A percentile compares a stretch with the other conserved stretches of the same genome.
These are phyloP conservation scores for Lipomyces anomalus DNA, from an alignment of 805 yeast genomes.

Conservation along the genomic window DNA sequence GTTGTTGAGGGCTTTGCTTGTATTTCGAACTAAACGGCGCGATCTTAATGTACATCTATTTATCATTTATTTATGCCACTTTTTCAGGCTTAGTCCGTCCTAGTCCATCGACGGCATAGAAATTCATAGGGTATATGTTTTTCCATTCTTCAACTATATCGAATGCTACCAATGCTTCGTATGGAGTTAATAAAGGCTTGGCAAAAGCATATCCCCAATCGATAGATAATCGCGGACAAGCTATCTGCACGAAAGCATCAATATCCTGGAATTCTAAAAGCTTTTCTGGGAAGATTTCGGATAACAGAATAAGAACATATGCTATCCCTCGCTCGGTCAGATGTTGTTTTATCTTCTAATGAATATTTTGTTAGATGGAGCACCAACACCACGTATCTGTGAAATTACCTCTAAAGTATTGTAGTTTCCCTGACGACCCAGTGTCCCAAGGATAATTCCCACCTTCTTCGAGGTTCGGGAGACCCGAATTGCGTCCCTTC, in stretches of 20 bases:
- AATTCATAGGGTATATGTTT: slow-evolving; percentile 89
- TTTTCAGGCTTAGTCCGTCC: slow-evolving; percentile 21
- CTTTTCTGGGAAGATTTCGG: slow-evolving; percentile 91
- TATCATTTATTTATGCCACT: no score
- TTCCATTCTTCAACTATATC: slow-evolving; percentile 64
- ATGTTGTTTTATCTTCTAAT: slow-evolving; percentile 53
- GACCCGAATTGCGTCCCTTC: slow-evolving; percentile 64
- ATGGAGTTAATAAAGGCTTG: slow-evolving; percentile 88
- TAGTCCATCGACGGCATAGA: slow-evolving; percentile 73
- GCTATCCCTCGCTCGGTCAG: slow-evolving; percentile 52
- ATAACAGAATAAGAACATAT: slow-evolving; percentile 74
- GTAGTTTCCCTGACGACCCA: slow-evolving; percentile 92
- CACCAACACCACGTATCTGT: no score
- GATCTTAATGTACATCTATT: no score
- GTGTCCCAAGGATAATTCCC: slow-evolving; percentile 84
- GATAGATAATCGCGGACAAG: slow-evolving; percentile 91
- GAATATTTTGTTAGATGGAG: no score
- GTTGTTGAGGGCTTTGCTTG: no score
- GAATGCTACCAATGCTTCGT: slow-evolving; percentile 89
- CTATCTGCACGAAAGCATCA: slow-evolving; percentile 94
- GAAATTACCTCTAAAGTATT: slow-evolving; percentile 68
- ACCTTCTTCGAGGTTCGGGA: slow-evolving; percentile 52
- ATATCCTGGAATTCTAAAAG: slow-evolving; percentile 86
- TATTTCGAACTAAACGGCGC: no score
- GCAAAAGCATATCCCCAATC: slow-evolving; percentile 99